Base-by-base conservation (phyloP, 2,329 filamentous ascomycete genomes). In the Knoxdaviesia proteae region DNA sequence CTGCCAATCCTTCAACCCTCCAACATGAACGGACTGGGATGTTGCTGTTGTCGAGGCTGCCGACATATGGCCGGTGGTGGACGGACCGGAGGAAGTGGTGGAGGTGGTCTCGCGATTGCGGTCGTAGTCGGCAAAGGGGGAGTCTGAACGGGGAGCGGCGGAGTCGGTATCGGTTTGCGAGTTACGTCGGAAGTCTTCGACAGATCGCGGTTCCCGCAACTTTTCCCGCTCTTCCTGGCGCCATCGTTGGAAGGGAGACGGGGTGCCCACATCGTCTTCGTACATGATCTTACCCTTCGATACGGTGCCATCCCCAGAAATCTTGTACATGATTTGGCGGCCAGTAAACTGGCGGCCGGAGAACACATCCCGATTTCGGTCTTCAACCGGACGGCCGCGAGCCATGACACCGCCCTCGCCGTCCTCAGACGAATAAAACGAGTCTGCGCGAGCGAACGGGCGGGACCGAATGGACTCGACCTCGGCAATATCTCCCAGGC, bases 261-360 rank as follows among this genome's bases (percentile, higher is more conserved):
- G 62, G 31, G 77, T 73, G 20, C 20, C 41, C 11, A 94, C 72
- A 57, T 98, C 90, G 50, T 90, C 78, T 31, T 92, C 86, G 53
- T 94, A 96, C 2, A 94, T 58, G 0, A 77, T 69, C 48, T 74
- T 77, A 30, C 71, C 82, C 81, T 39, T 66, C 62, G 56, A 54
- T 5, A 31, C 38, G 9, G 55, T 54, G 20, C 58, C 57, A 31
- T 67, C 67, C 4, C 64, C 65, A 0, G 81, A 68, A 48, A 94
- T 82, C 57, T 84, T 87, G 59, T 92, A 96, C 35, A 96, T 79
- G 62, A 96, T 96, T 57, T 96, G 90, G 38, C 90, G 76, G 10
- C 90, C 90, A 45, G 90, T 90, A 59, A 98, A 98, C 44, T 98
- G 60, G 50, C 20, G 20, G 20, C 20, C 20, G 20, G 20, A 20